Conservation (phyloP, 129 eudicot genomes). For the Sambucus nigra region DNA sequence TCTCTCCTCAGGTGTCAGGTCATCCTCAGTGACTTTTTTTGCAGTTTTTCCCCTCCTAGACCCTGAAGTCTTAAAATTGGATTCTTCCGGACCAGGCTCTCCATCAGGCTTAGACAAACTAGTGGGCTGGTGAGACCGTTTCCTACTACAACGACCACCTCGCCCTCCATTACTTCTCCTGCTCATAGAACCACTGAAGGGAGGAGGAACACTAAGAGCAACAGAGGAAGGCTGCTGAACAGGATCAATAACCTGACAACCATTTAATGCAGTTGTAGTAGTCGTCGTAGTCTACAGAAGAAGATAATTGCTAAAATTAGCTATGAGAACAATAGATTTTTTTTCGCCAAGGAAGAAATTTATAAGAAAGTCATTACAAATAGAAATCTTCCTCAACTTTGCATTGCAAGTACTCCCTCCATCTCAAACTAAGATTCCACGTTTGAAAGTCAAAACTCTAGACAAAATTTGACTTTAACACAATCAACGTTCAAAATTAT, state of each 20-base stretch:
- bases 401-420: too few species aligned
- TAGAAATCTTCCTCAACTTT: too few species aligned
- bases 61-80: neutral
- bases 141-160: neutral
- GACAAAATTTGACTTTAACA: too few species aligned
- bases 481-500: too few species aligned
- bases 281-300: neutral
- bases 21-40: neutral
- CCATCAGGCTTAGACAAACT: constrained; percentile 3
- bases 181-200: neutral
- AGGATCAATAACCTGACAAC: neutral
- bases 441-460: too few species aligned
- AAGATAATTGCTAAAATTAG: too few species aligned
- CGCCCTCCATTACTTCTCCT: neutral
- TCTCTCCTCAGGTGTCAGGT: constrained; percentile 6
- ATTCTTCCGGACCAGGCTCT: neutral
- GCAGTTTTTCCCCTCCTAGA: neutral
- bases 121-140: neutral
- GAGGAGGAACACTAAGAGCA: neutral
- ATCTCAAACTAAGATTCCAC: too few species aligned
- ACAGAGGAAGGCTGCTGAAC: neutral
- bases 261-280: neutral
- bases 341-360: too few species aligned
- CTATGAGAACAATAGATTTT: too few species aligned
- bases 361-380: too few species aligned